Conservation (phyloP, 1,139 yeast genomes). For the Komagataea norvegica region DNA sequence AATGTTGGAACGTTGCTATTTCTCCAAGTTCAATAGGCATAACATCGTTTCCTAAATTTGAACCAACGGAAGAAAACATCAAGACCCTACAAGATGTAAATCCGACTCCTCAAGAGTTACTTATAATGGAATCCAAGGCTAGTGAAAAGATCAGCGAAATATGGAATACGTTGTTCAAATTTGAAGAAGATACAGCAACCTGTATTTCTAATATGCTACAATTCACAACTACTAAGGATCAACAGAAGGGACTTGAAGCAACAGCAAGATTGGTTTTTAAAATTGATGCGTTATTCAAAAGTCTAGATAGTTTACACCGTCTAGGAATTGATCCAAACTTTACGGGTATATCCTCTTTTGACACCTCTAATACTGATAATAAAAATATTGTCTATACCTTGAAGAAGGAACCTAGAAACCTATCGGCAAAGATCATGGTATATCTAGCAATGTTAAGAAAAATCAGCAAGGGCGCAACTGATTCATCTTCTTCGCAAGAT, state of each 20-base stretch:
- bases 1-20: constrained; percentile 92
- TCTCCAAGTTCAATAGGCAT: constrained; percentile 60
- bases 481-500: constrained; percentile 48
- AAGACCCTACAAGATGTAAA: constrained; percentile 21
- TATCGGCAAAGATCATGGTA: constrained; percentile 75
- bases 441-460: constrained; percentile 69
- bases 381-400: constrained; percentile 15
- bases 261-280: constrained; percentile 72
- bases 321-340: constrained; percentile 29
- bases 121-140: constrained; percentile 57
- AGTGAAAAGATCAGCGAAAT: constrained; percentile 70
- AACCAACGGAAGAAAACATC: constrained; percentile 26
- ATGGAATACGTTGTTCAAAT: constrained; percentile 85
- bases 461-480: constrained; percentile 35
- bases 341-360: constrained; percentile 9
- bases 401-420: constrained; percentile 78
- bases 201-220: constrained; percentile 91
- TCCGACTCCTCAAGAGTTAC: constrained; percentile 48
- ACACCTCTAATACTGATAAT: constrained; percentile 10
- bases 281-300: constrained; percentile 71
- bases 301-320: constrained; percentile 55
- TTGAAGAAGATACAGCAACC: constrained; percentile 89
- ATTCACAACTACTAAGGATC: constrained; percentile 74
- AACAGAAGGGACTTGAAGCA: constrained; percentile 61
- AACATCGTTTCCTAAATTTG: constrained; percentile 33